A percentile compares a stretch with the other conserved stretches of the same genome.
phyloP scores from a whole-genome alignment of 495 filamentous ascomycete species.

The Xylona heveae region DNA sequence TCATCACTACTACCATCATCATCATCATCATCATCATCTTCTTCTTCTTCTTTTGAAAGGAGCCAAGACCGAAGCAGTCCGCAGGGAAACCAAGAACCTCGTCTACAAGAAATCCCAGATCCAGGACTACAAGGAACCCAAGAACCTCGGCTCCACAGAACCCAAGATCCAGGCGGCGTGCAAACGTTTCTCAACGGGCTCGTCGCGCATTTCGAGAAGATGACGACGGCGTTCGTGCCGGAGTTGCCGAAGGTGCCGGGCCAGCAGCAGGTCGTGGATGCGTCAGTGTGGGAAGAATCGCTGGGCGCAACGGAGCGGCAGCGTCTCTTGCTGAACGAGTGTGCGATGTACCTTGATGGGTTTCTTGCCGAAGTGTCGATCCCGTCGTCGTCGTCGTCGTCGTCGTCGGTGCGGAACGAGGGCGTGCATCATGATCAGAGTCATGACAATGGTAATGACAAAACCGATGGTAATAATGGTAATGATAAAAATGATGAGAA shows the following conservation, averaged over 20 bases:
- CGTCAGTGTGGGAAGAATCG: conserved; percentile 55
- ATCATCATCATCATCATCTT: too few species aligned
- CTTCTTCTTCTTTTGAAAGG: too few species aligned
- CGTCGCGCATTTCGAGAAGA: conserved; percentile 40
- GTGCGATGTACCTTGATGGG: conserved; percentile 40
- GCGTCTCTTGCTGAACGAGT: conserved; percentile 54
- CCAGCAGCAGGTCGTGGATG: conserved; percentile 23
- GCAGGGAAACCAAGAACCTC: too few species aligned
- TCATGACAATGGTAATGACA: conserved; percentile 29
- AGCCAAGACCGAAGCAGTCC: conserved; percentile 9
- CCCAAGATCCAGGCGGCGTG: conserved; percentile 40
- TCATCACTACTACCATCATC: too few species aligned
- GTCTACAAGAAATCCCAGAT: too few species aligned
- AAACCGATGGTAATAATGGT: too few species aligned
- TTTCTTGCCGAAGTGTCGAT: conserved; percentile 32
- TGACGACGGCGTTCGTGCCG: conserved; percentile 37
- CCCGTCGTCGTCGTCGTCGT: too few species aligned
- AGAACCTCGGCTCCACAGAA: conserved; percentile 2
- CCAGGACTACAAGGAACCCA: too few species aligned
- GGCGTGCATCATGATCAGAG: conserved; percentile 25
- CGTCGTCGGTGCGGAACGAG: too few species aligned
- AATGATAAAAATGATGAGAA: conserved; percentile 10
- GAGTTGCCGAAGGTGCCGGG: conserved; percentile 7
- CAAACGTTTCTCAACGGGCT: conserved; percentile 45
- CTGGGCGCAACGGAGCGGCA: conserved; percentile 83